Evolutionary conservation across 139 green algal species (phyloP).

Genomic region (Edaphochlamys debaryana): DNA sequence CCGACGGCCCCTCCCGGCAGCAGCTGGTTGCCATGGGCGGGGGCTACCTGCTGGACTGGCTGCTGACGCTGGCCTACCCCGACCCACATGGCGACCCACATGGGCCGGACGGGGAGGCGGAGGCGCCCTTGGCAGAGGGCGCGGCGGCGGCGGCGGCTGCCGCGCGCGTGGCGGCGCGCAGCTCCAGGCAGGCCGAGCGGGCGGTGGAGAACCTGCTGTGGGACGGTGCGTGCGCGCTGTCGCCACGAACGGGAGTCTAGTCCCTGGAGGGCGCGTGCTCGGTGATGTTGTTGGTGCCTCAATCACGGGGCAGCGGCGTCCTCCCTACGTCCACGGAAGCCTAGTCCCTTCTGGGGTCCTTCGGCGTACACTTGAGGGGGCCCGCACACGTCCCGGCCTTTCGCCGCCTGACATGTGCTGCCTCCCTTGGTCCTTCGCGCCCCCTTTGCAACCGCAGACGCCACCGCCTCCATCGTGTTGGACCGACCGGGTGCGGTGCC

Average conservation of each 20-base stretch:
- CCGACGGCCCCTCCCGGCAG: background rate
- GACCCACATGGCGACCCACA: background rate
- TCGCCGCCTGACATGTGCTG: no score
- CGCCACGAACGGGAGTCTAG: background rate
- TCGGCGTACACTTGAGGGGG: no score
- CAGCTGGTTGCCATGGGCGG: conserved; percentile 46
- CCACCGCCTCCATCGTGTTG: conserved; percentile 41
- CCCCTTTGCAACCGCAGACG: background rate
- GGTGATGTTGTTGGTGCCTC: no score
- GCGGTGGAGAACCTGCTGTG: conserved; percentile 9
- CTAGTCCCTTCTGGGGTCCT: no score
- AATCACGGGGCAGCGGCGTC: background rate
- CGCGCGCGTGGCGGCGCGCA: background rate
- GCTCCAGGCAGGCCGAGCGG: background rate
- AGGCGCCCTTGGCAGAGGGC: no score
- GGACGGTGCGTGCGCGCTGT: conserved; percentile 8
- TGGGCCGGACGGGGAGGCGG: no score
- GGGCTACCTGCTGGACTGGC: conserved; percentile 58
- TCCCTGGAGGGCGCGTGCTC: background rate
- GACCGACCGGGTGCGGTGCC: conserved; percentile 53
- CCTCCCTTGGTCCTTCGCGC: background rate
- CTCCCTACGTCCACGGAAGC: background rate
- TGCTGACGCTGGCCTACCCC: conserved; percentile 45
- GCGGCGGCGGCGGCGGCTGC: background rate
- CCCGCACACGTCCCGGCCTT: no score